Conservation (phyloP, 2,329 filamentous ascomycete species). For the Aulographum hederae region DNA sequence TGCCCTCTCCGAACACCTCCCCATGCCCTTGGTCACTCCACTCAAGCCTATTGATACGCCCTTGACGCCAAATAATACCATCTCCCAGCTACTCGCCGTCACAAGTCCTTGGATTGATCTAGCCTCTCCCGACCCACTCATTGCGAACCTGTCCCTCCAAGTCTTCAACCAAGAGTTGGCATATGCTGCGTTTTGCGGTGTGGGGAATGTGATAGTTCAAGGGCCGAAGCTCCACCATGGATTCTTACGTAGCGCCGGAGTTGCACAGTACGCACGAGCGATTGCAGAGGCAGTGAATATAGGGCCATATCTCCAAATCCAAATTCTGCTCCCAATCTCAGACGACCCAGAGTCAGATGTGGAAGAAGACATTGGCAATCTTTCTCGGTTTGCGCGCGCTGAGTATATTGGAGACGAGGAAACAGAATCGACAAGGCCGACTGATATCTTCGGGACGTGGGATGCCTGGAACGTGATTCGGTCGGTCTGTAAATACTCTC, state of each 20-base stretch:
- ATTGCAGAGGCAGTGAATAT: constrained; percentile 63
- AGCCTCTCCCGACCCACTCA: constrained; percentile 61
- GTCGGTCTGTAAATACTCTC: constrained; percentile 68
- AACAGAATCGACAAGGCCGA: constrained; percentile 18
- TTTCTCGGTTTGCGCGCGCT: constrained; percentile 28
- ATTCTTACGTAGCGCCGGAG: constrained; percentile 23
- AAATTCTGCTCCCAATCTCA: constrained; percentile 72
- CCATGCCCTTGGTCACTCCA: constrained; percentile 33
- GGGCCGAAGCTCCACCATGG: constrained; percentile 52
- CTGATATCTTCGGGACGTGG: constrained; percentile 68
- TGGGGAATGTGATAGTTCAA: constrained; percentile 64
- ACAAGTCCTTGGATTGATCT: constrained; percentile 90
- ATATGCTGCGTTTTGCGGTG: constrained; percentile 89
- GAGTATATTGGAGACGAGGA: constrained; percentile 11
- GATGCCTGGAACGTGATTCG: constrained; percentile 86
- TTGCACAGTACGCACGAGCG: constrained; percentile 63
- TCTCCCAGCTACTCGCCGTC: constrained; percentile 58
- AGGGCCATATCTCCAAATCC: constrained; percentile 59
- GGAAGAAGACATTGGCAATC: constrained; percentile 29
- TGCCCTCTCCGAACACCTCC: constrained; percentile 17
- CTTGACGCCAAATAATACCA: constrained; percentile 46
- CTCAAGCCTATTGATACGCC: constrained; percentile 66
- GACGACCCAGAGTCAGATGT: constrained; percentile 46
- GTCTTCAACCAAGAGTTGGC: constrained; percentile 80
- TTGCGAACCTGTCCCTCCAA: constrained; percentile 75